These are phyloP conservation scores for Ramalina intermedia DNA, from an alignment of 495 filamentous ascomycete species.

Conservation along the genomic window DNA sequence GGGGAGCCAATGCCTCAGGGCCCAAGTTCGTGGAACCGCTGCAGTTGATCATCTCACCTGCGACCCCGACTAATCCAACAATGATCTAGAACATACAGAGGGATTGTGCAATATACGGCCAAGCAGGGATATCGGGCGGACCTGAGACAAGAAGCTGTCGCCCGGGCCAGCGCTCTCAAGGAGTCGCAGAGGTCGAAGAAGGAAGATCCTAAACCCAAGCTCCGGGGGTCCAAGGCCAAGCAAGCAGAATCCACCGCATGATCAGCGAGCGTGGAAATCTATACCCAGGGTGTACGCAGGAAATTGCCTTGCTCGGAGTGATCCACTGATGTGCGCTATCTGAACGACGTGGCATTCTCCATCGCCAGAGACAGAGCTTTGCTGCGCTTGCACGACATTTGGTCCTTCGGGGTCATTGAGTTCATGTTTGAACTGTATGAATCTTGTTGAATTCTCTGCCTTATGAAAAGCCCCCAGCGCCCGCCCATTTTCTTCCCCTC, in stretches of 20 bases:
- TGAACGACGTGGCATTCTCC: too few relatives aligned
- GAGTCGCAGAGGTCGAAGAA: constrained; percentile 65
- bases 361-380: too few relatives aligned
- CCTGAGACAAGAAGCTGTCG: constrained; percentile 70
- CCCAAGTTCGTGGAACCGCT: constrained; percentile 15
- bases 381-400: too few relatives aligned
- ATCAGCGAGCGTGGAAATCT: too few relatives aligned
- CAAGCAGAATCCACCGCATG: constrained; percentile 35
- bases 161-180: constrained; percentile 79
- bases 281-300: too few relatives aligned
- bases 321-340: too few relatives aligned
- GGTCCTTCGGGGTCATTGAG: too few relatives aligned
- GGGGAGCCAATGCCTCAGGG: constrained; percentile 27
- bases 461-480: too few relatives aligned
- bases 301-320: too few relatives aligned
- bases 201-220: constrained; percentile 55
- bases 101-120: constrained; percentile 63
- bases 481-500: too few relatives aligned
- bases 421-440: too few relatives aligned
- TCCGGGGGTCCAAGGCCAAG: constrained; percentile 67
- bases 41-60: constrained; percentile 14
- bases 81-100: constrained; percentile 63
- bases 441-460: too few relatives aligned
- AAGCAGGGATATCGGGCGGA: constrained; percentile 78
- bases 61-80: constrained; percentile 1